Conservation (phyloP, 164 flowering plant species). For the Magnolia officinalis region DNA sequence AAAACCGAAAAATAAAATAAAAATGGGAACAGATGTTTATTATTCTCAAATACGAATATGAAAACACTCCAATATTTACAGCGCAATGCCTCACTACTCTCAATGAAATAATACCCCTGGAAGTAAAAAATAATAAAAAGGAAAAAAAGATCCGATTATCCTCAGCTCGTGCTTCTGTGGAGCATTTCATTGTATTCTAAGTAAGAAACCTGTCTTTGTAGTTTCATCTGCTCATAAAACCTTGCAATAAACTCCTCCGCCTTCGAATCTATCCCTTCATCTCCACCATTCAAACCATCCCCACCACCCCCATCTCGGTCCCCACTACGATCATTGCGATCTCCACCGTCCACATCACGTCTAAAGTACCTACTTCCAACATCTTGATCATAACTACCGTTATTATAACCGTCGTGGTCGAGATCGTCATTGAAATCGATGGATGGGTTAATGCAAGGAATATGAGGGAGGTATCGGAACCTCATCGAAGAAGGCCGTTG, state of each 20-base stretch:
- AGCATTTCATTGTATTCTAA: slow-evolving; percentile 37
- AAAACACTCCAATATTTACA: slow-evolving; percentile 4
- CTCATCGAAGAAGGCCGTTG: slow-evolving; percentile 55
- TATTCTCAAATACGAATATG: background rate
- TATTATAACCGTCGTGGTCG: background rate
- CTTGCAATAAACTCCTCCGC: slow-evolving; percentile 72
- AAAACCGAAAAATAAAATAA: too few relatives aligned
- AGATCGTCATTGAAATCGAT: slow-evolving; percentile 40
- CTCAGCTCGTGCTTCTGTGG: slow-evolving; percentile 13
- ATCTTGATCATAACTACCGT: background rate
- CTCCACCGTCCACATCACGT: slow-evolving; percentile 11
- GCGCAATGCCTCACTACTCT: background rate
- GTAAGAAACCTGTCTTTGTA: slow-evolving; percentile 65
- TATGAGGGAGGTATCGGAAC: slow-evolving; percentile 41
- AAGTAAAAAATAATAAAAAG: background rate
- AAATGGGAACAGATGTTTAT: too few relatives aligned
- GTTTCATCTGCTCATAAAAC: slow-evolving; percentile 59
- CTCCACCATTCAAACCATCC: slow-evolving; percentile 16
- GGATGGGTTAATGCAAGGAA: slow-evolving; percentile 58
- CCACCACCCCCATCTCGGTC: background rate
- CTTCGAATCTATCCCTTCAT: slow-evolving; percentile 51
- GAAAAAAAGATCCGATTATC: background rate
- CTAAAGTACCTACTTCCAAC: slow-evolving; percentile 11
- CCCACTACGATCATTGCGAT: slow-evolving; percentile 10
- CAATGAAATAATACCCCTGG: background rate